A percentile compares a stretch with the other conserved stretches of the same genome.
Conservation (phyloP, 139 green algal genomes). For the Limnomonas spitsbergensis region DNA sequence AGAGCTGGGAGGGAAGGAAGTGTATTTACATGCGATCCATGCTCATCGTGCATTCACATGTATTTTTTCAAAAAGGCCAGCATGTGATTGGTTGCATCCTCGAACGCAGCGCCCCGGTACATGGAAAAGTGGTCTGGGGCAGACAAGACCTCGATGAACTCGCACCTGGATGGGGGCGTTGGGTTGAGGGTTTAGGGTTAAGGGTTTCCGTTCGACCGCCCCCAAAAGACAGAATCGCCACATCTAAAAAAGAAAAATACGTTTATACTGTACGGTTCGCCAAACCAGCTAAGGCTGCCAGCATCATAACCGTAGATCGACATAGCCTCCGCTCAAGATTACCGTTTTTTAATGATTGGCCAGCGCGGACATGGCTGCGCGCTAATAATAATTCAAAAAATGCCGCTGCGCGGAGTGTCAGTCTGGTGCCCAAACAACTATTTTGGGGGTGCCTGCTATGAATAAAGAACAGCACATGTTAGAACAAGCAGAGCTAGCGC, state of each 20-base stretch:
- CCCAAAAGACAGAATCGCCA: not conserved
- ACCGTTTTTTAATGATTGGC: too few relatives aligned
- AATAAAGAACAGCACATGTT: not conserved
- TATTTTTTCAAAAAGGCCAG: not conserved
- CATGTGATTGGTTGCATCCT: not conserved
- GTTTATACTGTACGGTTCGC: not conserved
- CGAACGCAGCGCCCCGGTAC: not conserved
- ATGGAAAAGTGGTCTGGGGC: conserved; percentile 11
- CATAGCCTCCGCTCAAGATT: not conserved
- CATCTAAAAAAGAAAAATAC: too few relatives aligned
- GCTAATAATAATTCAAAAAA: too few relatives aligned
- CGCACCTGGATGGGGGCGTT: not conserved
- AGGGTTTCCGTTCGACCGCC: too few relatives aligned
- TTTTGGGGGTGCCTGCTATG: not conserved
- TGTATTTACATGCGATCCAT: too few relatives aligned
- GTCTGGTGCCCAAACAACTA: not conserved
- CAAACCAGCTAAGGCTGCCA: not conserved
- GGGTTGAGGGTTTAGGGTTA: not conserved
- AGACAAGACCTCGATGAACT: not conserved
- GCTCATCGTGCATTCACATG: too few relatives aligned
- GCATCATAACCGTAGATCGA: not conserved
- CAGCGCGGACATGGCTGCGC: too few relatives aligned
- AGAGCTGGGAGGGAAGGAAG: too few relatives aligned
- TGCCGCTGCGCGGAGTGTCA: not conserved
- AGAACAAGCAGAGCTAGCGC: not conserved